Base-by-base conservation (phyloP, 1,139 yeast species). In the Maudiozyma humilis region DNA sequence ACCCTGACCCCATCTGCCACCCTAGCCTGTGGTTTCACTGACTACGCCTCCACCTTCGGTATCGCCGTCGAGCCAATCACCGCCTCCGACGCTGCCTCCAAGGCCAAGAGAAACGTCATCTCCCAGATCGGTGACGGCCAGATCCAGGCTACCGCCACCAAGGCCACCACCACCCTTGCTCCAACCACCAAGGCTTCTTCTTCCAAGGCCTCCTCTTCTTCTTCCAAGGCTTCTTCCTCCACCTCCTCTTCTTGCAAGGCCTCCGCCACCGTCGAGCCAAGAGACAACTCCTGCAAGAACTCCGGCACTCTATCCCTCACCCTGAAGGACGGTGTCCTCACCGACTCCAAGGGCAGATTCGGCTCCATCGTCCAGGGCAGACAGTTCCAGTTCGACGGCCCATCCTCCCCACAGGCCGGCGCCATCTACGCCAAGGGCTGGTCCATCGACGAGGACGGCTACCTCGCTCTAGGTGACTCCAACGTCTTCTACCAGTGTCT, bases 341-440 rank as follows among this genome's bases (percentile, higher is more conserved):
- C 72, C 37, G 93, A 83, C 62, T 60, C 73, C 45, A 56, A 69
- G 50, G 86, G 86, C 48, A 80, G 93, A 77, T 69, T 83, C 54
- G 93, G 93, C 62, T 77, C 89, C 47, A 82, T 83, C 66, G 93
- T 83, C 56, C 81, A 89, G 50, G 82, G 82, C 82, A 76, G 82
- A 72, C 93, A 83, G 72, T 83, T 83, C 82, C 93, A 83, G 71
- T 83, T 83, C 61, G 93, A 83, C 63, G 91, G 91, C 66, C 93
- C 91, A 56, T 88, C 89, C 68, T 88, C 89, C 68, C 91, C 91
- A 60, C 93, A 83, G 74, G 89, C 91, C 48, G 93, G 93, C 67
- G 75, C 88, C 56, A 79, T 83, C 67, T 82, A 79, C 68, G 93
- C 93, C 62, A 85, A 79, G 49, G 93, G 93, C 54, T 84, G 93